Evolutionary conservation across 345 rosid species (phyloP), one percentile per base, ranked within the genome.

Genomic region (Raphanus sativus): DNA sequence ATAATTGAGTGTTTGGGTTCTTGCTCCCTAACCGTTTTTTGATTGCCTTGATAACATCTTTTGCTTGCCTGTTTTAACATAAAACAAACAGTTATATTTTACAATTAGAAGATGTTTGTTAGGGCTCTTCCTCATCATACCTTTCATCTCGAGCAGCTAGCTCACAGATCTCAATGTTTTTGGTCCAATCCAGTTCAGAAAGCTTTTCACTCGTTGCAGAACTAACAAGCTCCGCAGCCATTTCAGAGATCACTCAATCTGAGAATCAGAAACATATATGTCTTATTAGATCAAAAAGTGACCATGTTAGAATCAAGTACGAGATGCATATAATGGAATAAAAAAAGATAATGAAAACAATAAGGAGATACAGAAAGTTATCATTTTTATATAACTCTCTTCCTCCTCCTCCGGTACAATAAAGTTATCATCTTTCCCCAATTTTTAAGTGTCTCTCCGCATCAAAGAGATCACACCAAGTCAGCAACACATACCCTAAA

Each of bases 91-190:
- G 21, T 21, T 21, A 0, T 11, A 4, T 13, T 33, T 59, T 48
- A 9, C 3, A 56, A 11, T n/a, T n/a, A 67, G 30, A 40, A 40
- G 52, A 55, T 4, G 13, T 17, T 21, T 4, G 13, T 7, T 12
- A 4, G 40, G 71, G 52, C 32, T 56, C 17, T 0, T 28, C 13
- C 1, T 45, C 5, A 52, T 86, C 21, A 21, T 21, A 91, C 97
- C 92, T 89, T 69, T 86, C 90, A 80, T 92, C 96, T 50, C 70
- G 83, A 16, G 97, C 87, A 32, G 86, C 91, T 74, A 87, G 71
- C 86, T 94, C 98, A 73, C 98, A 94, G 70, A 92, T 89, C 85
- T 92, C 88, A 69, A 95, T 95, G 81, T 87, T 90, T 82, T 92
- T 95, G 50, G 88, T 73, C 99, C 99, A 95, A 75, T 95, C 90